These are phyloP conservation scores for Thermoascus crustaceus DNA, from an alignment of 2,329 filamentous ascomycete genomes.

Conservation along the genomic window DNA sequence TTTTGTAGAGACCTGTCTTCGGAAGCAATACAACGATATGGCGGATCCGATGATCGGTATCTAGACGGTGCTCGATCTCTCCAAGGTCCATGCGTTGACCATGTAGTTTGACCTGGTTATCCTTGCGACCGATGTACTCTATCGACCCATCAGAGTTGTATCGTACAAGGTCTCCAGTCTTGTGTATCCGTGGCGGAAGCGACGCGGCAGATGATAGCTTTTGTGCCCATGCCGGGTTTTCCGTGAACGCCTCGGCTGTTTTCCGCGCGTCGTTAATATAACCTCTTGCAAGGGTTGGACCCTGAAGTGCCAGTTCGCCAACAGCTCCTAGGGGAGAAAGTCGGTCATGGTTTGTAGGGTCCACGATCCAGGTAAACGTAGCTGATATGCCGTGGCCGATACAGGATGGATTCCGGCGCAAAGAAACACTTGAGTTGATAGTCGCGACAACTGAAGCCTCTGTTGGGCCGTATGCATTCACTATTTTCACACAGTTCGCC, in stretches of 20 bases:
- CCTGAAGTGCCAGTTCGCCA: constrained; percentile 31
- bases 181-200: constrained; percentile 17
- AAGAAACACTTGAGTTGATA: constrained; percentile 20
- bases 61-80: constrained; percentile 37
- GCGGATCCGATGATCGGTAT: constrained; percentile 24
- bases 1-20: constrained; percentile 34
- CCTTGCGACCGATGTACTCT: constrained; percentile 49
- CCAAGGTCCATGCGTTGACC: constrained; percentile 58
- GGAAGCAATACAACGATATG: constrained; percentile 38
- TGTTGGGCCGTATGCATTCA: constrained; percentile 33
- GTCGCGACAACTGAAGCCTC: constrained; percentile 25
- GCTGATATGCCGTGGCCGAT: constrained; percentile 21
- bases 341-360: constrained; percentile 22
- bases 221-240: constrained; percentile 19
- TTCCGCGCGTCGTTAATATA: constrained; percentile 33
- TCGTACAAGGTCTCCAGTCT: constrained; percentile 24
- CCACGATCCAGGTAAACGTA: constrained; percentile 27
- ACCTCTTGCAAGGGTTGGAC: constrained; percentile 28
- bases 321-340: constrained; percentile 31
- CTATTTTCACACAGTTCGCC: constrained; percentile 40
- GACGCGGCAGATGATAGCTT: constrained; percentile 10
- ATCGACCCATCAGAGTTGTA: constrained; percentile 28
- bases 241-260: constrained; percentile 25
- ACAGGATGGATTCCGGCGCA: constrained; percentile 17
- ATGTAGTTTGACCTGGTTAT: constrained; percentile 57